Percentiles rank a stretch among this genome's conserved stretches.
These are phyloP conservation scores for Cynanchum wilfordii DNA, from an alignment of 257 asterid species.

Conservation along the genomic window DNA sequence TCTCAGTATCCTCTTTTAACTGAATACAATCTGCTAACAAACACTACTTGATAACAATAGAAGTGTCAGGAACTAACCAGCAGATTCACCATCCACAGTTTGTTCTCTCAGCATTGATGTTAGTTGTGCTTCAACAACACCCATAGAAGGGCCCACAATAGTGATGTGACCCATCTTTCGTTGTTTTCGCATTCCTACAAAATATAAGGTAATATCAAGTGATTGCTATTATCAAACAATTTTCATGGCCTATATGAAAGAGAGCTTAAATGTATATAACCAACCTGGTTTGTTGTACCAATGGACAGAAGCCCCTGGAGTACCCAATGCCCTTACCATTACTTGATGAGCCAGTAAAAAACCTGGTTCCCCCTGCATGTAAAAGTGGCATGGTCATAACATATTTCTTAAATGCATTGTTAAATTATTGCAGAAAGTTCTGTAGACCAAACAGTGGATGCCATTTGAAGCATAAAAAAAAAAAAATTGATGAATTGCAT, in stretches of 20 bases:
- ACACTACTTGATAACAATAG: neutral
- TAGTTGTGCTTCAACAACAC: conserved; percentile 65
- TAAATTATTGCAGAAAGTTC: neutral
- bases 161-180: conserved; percentile 99
- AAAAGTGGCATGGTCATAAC: conserved; percentile 8
- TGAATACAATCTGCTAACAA: neutral
- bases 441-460: neutral
- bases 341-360: conserved; percentile 64
- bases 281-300: conserved; percentile 99
- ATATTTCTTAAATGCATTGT: neutral
- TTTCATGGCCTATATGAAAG: neutral
- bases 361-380: conserved; percentile 74
- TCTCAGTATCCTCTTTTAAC: neutral
- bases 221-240: neutral
- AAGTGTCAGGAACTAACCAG: conserved; percentile 36
- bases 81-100: conserved; percentile 33
- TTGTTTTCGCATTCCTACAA: conserved; percentile 83
- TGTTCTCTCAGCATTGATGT: conserved; percentile 54
- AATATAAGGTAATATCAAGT: neutral
- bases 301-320: conserved; percentile 84
- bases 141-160: conserved; percentile 78
- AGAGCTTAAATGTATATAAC: conserved; percentile 19
- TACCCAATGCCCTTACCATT: conserved; percentile 62
- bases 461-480: neutral
- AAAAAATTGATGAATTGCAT: neutral